These are phyloP conservation scores for Reutealis trisperma DNA, from an alignment of 345 rosid genomes.

Conservation along the genomic window DNA sequence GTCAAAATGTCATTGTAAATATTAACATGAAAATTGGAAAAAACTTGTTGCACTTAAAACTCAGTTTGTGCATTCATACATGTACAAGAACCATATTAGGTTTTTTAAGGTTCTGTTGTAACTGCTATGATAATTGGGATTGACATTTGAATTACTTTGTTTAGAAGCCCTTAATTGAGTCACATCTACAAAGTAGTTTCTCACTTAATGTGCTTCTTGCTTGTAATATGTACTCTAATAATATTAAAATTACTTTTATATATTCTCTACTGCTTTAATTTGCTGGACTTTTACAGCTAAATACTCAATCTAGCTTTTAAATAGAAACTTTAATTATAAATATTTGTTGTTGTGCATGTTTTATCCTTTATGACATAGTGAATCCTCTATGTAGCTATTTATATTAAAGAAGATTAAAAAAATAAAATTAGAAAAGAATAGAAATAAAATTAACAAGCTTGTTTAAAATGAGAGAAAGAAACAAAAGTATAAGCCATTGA, in stretches of 20 bases:
- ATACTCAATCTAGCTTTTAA: not conserved
- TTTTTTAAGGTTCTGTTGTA: constrained; percentile 28
- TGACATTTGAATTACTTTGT: constrained; percentile 17
- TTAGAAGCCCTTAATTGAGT: constrained; percentile 14
- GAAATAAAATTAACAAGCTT: not conserved
- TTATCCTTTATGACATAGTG: too few relatives aligned
- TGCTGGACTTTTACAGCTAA: not conserved
- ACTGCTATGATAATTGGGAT: constrained; percentile 9
- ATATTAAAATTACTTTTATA: not conserved
- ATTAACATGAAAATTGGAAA: constrained; percentile 35
- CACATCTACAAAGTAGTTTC: not conserved
- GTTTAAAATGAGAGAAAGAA: not conserved
- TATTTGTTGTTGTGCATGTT: too few relatives aligned
- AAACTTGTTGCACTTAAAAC: constrained; percentile 19
- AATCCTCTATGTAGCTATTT: too few relatives aligned
- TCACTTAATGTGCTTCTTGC: constrained; percentile 12
- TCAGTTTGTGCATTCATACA: constrained; percentile 38
- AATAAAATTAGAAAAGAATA: constrained; percentile 14
- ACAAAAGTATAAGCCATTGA: constrained; percentile 76
- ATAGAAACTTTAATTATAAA: too few relatives aligned
- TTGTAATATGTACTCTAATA: constrained; percentile 22
- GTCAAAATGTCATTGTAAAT: constrained; percentile 39
- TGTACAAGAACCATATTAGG: constrained; percentile 62
- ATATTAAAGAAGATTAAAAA: too few relatives aligned
- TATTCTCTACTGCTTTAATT: not conserved